Base-by-base conservation (phyloP, 2,329 filamentous ascomycete species). In the Malbranchea zuffiana region DNA sequence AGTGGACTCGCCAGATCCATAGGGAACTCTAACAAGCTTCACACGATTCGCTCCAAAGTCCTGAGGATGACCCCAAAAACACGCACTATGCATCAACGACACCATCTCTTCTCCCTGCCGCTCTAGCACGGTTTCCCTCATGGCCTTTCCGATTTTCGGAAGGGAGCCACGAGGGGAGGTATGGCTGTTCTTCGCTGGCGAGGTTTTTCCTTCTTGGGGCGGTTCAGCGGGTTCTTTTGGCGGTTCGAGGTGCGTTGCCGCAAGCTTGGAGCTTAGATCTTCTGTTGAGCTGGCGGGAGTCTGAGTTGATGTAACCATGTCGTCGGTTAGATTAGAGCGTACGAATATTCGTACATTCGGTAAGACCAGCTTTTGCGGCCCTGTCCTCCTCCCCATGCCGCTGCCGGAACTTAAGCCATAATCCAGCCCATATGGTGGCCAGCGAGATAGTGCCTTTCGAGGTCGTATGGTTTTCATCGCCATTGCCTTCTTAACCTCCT, bases 61-160 rank as follows among this genome's bases (percentile, higher is more conserved):
- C 30, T 55, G 60, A 41, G 62, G 60, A 4, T 55, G 50, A 0
- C 60, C 61, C 51, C 56, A 63, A 41, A 66, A 65, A 44, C 63
- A 66, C 3, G 61, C 61, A 19, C 55, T 47, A 4, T 53, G 59
- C 60, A 66, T 57, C 6, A 58, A 43, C 25, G 59, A 54, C 1
- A 58, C 57, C 54, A 66, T 59, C 35, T 66, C 61, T 16, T 49
- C 46, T 4, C 55, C 56, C 43, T 66, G 63, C 0, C 44, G 46
- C 1, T 48, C 52, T 29, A 64, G 48, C 7, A 66, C 50, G 0
- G 52, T 56, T 20, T 42, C 32, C 6, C 40, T 47, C 19, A 35
- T 32, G 15, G 36, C 17, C 34, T 39, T 40, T 6, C 20, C 17
- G 11, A 39, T 18, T 10, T 35, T 20, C 11, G 35, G 30, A 10